Conservation (phyloP, 2,329 filamentous ascomycete genomes). For the Chaetomium globosum region DNA sequence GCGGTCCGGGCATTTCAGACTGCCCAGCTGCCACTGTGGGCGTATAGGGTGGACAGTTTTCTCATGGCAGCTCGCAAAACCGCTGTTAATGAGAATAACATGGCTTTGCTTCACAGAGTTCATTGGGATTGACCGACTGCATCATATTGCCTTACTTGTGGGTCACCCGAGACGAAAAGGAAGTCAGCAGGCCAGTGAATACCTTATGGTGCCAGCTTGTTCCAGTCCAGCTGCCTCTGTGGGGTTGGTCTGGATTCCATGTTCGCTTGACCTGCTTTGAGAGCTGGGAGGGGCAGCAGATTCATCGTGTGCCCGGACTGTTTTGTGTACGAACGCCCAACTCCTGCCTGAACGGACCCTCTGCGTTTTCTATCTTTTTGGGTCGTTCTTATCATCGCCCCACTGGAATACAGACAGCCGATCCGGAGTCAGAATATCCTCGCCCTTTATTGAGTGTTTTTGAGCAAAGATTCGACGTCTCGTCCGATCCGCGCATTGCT, state of each 20-base stretch:
- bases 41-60: background rate
- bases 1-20: background rate
- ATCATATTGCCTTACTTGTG: background rate
- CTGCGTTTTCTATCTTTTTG: background rate
- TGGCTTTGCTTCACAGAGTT: background rate
- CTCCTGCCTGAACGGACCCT: conserved; percentile 2
- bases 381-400: background rate
- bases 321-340: conserved; percentile 11
- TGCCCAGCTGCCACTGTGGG: background rate
- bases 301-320: conserved; percentile 2
- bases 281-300: conserved; percentile 15
- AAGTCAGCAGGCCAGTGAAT: background rate
- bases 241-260: conserved; percentile 23
- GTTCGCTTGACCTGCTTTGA: conserved; percentile 10
- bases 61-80: background rate
- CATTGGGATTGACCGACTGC: background rate
- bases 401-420: background rate
- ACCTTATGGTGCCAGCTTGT: background rate
- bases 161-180: background rate
- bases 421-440: background rate
- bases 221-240: conserved; percentile 14
- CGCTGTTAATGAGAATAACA: background rate
- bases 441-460: background rate
- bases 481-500: background rate
- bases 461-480: conserved; percentile 1